phyloP scores from a whole-genome alignment of 495 filamentous ascomycete genomes.

The Arthonia radiata region DNA sequence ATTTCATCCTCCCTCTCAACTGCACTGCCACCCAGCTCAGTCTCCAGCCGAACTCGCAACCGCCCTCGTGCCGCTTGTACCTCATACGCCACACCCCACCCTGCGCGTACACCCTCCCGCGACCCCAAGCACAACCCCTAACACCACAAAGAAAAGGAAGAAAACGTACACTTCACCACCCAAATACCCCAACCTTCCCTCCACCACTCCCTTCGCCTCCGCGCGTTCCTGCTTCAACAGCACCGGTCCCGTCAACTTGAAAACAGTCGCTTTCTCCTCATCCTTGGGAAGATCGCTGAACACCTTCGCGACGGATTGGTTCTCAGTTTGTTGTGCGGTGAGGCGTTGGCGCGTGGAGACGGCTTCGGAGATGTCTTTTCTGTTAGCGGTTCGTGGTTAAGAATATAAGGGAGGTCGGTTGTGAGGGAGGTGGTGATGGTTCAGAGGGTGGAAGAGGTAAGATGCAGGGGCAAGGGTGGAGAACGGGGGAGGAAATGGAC shows the following conservation, averaged over 20 bases:
- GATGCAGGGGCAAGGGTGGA: slow-evolving; percentile 1
- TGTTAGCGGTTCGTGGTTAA: not conserved
- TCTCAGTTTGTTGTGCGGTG: slow-evolving; percentile 84
- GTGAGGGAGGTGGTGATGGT: slow-evolving; percentile 1
- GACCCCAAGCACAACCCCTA: too few species aligned
- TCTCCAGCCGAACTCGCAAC: too few species aligned
- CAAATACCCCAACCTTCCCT: not conserved
- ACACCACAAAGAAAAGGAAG: too few species aligned
- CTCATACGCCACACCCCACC: too few species aligned
- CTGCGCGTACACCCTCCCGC: too few species aligned
- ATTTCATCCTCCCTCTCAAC: too few species aligned
- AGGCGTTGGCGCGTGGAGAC: slow-evolving; percentile 74
- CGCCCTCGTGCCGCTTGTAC: too few species aligned
- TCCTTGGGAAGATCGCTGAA: slow-evolving; percentile 25
- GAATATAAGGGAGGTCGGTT: slow-evolving; percentile 3
- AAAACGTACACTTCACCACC: not conserved
- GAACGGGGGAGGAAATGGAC: slow-evolving; percentile 1
- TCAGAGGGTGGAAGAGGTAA: not conserved
- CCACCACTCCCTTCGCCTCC: slow-evolving; percentile 10
- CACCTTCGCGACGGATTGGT: slow-evolving; percentile 68
- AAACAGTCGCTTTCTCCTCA: slow-evolving; percentile 63
- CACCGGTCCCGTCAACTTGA: slow-evolving; percentile 82
- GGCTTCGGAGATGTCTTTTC: slow-evolving; percentile 48
- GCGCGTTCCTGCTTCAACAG: slow-evolving; percentile 78
- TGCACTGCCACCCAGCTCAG: too few species aligned